Evolutionary conservation across 2,329 filamentous ascomycete genomes (phyloP).

Genomic region (Leptographium flavum): DNA sequence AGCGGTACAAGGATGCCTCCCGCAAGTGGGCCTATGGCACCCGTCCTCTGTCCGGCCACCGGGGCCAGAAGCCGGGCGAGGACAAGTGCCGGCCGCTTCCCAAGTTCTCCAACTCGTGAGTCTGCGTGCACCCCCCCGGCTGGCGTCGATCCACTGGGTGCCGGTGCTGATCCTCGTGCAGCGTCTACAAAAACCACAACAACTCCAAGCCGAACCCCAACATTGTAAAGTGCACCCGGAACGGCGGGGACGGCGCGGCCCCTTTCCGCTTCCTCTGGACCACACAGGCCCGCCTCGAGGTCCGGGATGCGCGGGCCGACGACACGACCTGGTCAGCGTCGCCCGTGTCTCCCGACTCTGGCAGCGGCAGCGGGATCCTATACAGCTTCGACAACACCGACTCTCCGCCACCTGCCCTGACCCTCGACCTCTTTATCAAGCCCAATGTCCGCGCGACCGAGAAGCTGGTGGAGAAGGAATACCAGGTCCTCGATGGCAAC

Average conservation of each 20-base stretch:
- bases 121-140: background rate
- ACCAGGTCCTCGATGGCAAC: conserved; percentile 30
- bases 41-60: conserved; percentile 17
- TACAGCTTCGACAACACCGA: conserved; percentile 28
- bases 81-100: conserved; percentile 18
- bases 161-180: too few species aligned
- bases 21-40: conserved; percentile 28
- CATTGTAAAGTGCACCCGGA: conserved; percentile 22
- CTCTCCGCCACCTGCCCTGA: conserved; percentile 23
- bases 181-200: background rate
- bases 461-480: conserved; percentile 31
- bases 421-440: conserved; percentile 23
- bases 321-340: background rate
- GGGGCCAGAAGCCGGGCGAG: conserved; percentile 14
- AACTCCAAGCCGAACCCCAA: conserved; percentile 16
- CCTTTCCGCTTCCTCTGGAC: conserved; percentile 18
- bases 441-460: conserved; percentile 24
- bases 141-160: too few species aligned
- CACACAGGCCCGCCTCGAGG: background rate
- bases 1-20: conserved; percentile 27
- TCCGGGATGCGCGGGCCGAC: background rate
- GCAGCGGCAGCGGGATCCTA: conserved; percentile 14
- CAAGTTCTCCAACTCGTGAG: conserved; percentile 17
- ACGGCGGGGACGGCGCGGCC: conserved; percentile 10
- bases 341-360: background rate